Base-by-base conservation (phyloP, 2,329 filamentous ascomycete genomes). In the Huntiella omanensis region DNA sequence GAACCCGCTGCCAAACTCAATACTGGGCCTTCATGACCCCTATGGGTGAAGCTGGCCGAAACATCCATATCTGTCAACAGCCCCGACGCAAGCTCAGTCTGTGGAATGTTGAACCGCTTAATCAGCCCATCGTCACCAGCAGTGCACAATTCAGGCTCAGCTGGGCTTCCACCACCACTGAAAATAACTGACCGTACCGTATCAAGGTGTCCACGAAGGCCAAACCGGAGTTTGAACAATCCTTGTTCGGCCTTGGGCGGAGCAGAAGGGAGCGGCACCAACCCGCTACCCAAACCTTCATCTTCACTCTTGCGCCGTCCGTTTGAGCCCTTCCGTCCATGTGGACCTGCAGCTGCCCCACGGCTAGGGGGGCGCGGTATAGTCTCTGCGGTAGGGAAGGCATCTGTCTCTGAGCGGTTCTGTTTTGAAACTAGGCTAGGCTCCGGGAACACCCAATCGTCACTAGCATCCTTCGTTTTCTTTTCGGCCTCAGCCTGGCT, bases 111-210 rank as follows among this genome's bases (percentile, higher is more conserved):
- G 79, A 93, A 98, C 45, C 91, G 77, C 62, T 98, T 98, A 59
- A 98, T 83, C 55, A 88, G 82, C 48, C 88, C 88, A 59, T 98
- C 91, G 56, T 98, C 91, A 47, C 88, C 85, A 43, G 83, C 85
- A 3, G 88, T 98, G 62, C 88, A 96, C 46, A 98, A 88, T 61
- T 98, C 91, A 1, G 91, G 91, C 58, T 98, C 91, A 3, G 84
- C 85, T 3, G 87, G 87, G 56, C 86, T 95, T 51, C 91, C 91
- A 37, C 91, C 91, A 17, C 91, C 91, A 1, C 87, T 96, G 63
- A 98, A 98, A 52, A 95, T 93, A 49, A 96, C 84, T 1, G 85
- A 85, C 36, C 91, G 80, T 4, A 98, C 85, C 2, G 92, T 87
- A 58, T 96, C 86, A 2, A 98, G 71, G 60, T 98, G 91, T 1